Evolutionary conservation across 2,329 filamentous ascomycete species (phyloP), one percentile per base, ranked within the genome.

Genomic region (Lasiodiplodia theobromae): DNA sequence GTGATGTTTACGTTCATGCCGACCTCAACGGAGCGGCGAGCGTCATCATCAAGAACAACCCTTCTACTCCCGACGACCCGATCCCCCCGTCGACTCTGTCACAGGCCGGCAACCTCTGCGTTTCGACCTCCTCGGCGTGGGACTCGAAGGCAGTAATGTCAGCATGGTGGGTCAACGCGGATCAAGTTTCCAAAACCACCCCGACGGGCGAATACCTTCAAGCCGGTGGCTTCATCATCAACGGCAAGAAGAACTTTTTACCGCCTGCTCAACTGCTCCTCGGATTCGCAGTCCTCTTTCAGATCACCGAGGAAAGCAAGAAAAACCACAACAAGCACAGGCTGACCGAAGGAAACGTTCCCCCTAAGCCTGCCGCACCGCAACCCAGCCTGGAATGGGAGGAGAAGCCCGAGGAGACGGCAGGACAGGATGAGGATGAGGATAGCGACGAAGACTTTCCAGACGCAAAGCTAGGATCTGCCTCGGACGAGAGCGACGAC

Each of bases 141-240:
- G 96, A 98, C 70, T 95, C 92, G 1, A 99, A 99, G 79, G 95
- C 95, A 10, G 89, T 93, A 18, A 97, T 98, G 92, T 91, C 92
- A 21, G 94, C 95, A 10, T 99, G 93, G 91, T 99, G 96, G 96
- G 95, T 96, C 0, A 89, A 91, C 70, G 91, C 92, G 2, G 90
- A 95, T 66, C 94, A 98, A 78, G 93, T 99, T 0, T 93, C 92
- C 11, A 98, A 98, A 81, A 92, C 89, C 40, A 90, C 91, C 0
- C 86, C 89, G 0, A 89, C 87, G 0, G 95, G 95, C 28, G 94
- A 96, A 72, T 95, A 92, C 73, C 81, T 99, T 7, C 87, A 89
- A 0, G 85, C 87, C 0, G 96, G 95, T 21, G 88, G 88, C 71
- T 97, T 99, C 77, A 88, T 90, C 79, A 86, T 97, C 58, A 87